Evolutionary conservation across 805 yeast genomes (phyloP).

Genomic region (Candida pseudofarinosa): DNA sequence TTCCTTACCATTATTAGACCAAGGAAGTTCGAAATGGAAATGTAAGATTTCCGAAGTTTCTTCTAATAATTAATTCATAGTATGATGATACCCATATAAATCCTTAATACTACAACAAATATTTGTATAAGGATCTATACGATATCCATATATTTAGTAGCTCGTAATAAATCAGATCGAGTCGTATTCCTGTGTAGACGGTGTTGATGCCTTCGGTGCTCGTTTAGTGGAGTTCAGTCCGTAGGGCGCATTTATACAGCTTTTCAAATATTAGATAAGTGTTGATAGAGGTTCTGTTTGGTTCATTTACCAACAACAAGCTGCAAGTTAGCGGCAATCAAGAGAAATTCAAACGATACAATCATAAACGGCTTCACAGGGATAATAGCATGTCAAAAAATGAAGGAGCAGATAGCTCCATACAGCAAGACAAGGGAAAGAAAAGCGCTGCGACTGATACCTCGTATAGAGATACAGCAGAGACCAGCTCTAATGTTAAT

Average conservation of each 20-base stretch:
- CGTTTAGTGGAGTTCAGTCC: background rate
- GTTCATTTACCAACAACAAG: too few species aligned
- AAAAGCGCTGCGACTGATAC: background rate
- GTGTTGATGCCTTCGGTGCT: background rate
- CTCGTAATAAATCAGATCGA: too few species aligned
- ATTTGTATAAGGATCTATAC: background rate
- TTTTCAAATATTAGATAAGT: too few species aligned
- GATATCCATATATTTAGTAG: background rate
- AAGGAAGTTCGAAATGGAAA: constrained; percentile 58
- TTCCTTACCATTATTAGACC: constrained; percentile 81
- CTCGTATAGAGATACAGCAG: background rate
- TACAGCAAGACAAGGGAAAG: background rate
- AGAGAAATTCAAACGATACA: too few species aligned
- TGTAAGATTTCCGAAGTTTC: constrained; percentile 43
- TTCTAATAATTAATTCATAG: background rate
- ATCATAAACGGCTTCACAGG: too few species aligned
- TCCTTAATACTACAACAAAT: too few species aligned
- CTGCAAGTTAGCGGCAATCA: too few species aligned
- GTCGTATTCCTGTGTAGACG: background rate
- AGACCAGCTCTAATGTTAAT: too few species aligned
- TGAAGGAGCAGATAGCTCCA: background rate
- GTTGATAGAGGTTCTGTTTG: too few species aligned
- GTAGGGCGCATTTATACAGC: background rate
- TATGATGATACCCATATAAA: too few species aligned
- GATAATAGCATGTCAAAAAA: constrained; percentile 1